Evolutionary conservation across 2,329 filamentous ascomycete species (phyloP).

Genomic region (Xenoacremonium recifei): DNA sequence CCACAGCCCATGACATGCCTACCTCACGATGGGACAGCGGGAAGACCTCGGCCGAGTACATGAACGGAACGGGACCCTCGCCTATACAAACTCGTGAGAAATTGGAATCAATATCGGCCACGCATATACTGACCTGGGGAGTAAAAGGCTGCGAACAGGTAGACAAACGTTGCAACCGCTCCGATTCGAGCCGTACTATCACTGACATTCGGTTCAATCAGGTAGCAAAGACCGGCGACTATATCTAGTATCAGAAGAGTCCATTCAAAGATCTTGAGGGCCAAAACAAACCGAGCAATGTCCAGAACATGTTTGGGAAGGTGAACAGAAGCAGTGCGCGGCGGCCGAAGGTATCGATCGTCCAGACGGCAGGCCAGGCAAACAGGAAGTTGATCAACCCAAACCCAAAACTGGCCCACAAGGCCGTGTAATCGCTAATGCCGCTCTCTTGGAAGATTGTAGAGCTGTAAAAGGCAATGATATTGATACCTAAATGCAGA

Average conservation of each 20-base stretch:
- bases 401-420: slow-evolving; percentile 45
- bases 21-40: slow-evolving; percentile 59
- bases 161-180: slow-evolving; percentile 60
- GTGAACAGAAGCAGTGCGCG: too few relatives aligned
- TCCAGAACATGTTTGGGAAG: too few relatives aligned
- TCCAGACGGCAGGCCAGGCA: too few relatives aligned
- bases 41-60: slow-evolving; percentile 59
- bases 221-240: slow-evolving; percentile 34
- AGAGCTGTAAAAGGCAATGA: slow-evolving; percentile 49
- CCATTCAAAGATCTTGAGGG: not conserved
- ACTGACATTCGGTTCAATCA: slow-evolving; percentile 28
- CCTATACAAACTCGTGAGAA: too few relatives aligned
- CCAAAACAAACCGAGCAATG: slow-evolving; percentile 39
- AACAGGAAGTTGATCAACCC: too few relatives aligned
- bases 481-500: slow-evolving; percentile 36
- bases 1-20: slow-evolving; percentile 60
- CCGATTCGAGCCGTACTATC: too few relatives aligned
- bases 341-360: too few relatives aligned
- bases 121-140: too few relatives aligned
- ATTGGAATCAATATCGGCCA: too few relatives aligned
- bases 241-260: slow-evolving; percentile 1
- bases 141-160: slow-evolving; percentile 63
- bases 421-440: slow-evolving; percentile 35
- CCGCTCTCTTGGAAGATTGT: slow-evolving; percentile 45
- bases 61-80: slow-evolving; percentile 58